Percentiles rank a stretch among this genome's conserved stretches.
These are phyloP conservation scores for Spatholobus suberectus DNA, from an alignment of 306 rosid genomes.

Conservation along the genomic window DNA sequence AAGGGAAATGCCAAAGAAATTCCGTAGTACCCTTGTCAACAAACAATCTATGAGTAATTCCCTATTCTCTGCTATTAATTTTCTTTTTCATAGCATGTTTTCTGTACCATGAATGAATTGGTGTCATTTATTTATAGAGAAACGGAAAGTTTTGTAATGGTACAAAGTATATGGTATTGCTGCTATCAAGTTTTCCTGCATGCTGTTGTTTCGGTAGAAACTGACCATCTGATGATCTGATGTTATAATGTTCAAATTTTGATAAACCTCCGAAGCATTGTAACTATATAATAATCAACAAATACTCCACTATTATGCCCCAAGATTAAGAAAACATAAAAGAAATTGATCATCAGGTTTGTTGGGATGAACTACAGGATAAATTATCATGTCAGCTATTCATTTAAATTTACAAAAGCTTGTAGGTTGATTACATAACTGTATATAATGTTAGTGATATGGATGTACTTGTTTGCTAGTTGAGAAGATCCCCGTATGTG, in stretches of 20 bases:
- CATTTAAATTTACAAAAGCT: neutral
- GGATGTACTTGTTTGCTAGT: constrained; percentile 2
- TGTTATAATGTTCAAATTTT: constrained; percentile 21
- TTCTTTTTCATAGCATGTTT: constrained; percentile 20
- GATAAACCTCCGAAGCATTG: constrained; percentile 19
- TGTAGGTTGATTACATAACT: constrained; percentile 1
- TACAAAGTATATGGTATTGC: neutral
- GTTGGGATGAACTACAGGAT: constrained; percentile 14
- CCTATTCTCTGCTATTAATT: constrained; percentile 31
- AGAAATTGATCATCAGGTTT: constrained; percentile 8
- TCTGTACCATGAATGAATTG: neutral
- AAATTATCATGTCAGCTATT: neutral
- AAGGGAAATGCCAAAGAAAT: constrained; percentile 56
- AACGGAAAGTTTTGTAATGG: neutral
- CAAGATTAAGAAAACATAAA: constrained; percentile 22
- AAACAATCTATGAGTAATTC: constrained; percentile 57
- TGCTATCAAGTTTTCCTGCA: neutral
- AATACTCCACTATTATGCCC: constrained; percentile 12
- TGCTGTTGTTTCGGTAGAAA: constrained; percentile 10
- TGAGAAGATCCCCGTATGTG: neutral
- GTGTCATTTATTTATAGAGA: neutral
- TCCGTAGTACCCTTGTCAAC: constrained; percentile 35
- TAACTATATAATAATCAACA: neutral
- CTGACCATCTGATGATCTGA: neutral
- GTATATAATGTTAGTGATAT: neutral